Conservation (phyloP, 1,284 basidiomycete species). For the Papiliotrema fonsecae region DNA sequence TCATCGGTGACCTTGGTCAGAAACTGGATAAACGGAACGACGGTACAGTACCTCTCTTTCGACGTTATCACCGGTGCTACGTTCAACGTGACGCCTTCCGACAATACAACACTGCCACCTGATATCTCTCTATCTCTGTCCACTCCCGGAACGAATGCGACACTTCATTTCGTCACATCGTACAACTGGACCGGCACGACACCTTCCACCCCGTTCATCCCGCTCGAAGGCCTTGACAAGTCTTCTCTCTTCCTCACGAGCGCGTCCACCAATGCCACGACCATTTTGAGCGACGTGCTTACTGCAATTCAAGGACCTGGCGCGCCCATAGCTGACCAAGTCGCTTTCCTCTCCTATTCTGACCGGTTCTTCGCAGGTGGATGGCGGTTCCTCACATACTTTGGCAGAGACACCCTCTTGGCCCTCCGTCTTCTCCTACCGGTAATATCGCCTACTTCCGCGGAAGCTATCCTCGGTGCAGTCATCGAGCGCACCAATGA, state of each 20-base stretch:
- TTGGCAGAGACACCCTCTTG: conserved; percentile 52
- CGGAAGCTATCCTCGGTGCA: conserved; percentile 50
- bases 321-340: conserved; percentile 40
- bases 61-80: conserved; percentile 29
- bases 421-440: conserved; percentile 49
- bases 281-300: conserved; percentile 32
- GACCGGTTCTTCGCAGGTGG: conserved; percentile 51
- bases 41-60: conserved; percentile 43
- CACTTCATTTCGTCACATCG: conserved; percentile 42
- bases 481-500: conserved; percentile 49
- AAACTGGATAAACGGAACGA: conserved; percentile 49
- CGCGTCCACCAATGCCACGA: conserved; percentile 21
- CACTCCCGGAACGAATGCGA: conserved; percentile 26
- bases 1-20: conserved; percentile 46
- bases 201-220: conserved; percentile 20
- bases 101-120: conserved; percentile 42
- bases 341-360: conserved; percentile 42
- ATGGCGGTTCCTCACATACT: conserved; percentile 52
- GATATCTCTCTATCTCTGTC: conserved; percentile 41
- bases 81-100: conserved; percentile 36
- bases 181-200: conserved; percentile 50
- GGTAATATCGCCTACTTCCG: conserved; percentile 46
- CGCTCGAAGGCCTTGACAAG: conserved; percentile 37
- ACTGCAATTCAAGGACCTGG: conserved; percentile 37
- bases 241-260: conserved; percentile 42